phyloP scores from a whole-genome alignment of 768 basidiomycete genomes.

The Amanita pseudoporphyria region DNA sequence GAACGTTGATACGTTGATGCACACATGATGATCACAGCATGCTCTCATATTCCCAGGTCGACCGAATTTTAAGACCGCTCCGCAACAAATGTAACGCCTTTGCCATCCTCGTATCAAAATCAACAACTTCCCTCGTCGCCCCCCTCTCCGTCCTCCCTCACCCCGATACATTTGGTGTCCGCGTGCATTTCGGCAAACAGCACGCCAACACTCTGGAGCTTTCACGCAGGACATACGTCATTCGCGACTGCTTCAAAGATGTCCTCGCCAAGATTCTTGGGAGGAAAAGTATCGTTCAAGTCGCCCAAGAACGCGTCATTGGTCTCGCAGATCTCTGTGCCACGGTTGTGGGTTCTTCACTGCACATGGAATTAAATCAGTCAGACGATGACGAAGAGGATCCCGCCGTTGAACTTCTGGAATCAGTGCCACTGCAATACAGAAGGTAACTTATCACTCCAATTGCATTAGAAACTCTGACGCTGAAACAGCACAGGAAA shows the following conservation, averaged over 20 bases:
- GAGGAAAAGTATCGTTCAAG: not conserved
- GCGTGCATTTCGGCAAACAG: slow-evolving; percentile 23
- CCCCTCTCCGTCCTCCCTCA: slow-evolving; percentile 29
- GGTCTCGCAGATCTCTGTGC: slow-evolving; percentile 39
- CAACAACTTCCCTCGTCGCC: slow-evolving; percentile 14
- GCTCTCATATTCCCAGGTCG: slow-evolving; percentile 7
- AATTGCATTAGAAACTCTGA: not conserved
- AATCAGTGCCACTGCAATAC: slow-evolving; percentile 39
- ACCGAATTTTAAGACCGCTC: slow-evolving; percentile 37
- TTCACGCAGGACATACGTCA: slow-evolving; percentile 38
- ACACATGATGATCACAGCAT: not conserved
- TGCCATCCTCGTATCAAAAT: slow-evolving; percentile 14
- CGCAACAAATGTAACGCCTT: slow-evolving; percentile 34
- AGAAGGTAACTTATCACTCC: slow-evolving; percentile 32
- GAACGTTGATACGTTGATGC: not conserved
- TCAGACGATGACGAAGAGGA: slow-evolving; percentile 15
- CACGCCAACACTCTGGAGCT: slow-evolving; percentile 29
- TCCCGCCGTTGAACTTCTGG: slow-evolving; percentile 32
- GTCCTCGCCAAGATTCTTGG: slow-evolving; percentile 21
- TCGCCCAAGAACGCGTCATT: slow-evolving; percentile 15
- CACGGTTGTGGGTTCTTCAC: slow-evolving; percentile 34
- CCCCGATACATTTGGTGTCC: slow-evolving; percentile 23
- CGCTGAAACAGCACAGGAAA: slow-evolving; percentile 23
- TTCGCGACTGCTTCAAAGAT: slow-evolving; percentile 48
- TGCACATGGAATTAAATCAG: slow-evolving; percentile 22